These are phyloP conservation scores for Paramecium caudatum DNA, from an alignment of 73 alveolate genomes.

Conservation along the genomic window DNA sequence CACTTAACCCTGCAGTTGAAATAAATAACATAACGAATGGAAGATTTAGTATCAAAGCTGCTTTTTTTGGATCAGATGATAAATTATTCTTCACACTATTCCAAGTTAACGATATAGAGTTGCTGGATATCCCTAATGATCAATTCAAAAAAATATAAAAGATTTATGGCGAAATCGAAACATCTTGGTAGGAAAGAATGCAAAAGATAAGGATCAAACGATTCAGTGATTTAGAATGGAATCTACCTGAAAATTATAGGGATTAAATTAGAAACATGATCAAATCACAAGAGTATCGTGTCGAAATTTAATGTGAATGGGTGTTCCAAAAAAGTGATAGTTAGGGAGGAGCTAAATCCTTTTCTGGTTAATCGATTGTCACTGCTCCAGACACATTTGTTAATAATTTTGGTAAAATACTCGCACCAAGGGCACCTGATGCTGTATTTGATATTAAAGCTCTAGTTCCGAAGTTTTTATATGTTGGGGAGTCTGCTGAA, in stretches of 20 bases:
- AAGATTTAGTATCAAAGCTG: slow-evolving; percentile 54
- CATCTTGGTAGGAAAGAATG: slow-evolving; percentile 72
- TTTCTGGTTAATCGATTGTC: slow-evolving; percentile 21
- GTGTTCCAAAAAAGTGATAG: slow-evolving; percentile 44
- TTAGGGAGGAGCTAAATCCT: slow-evolving; percentile 55
- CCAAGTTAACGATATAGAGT: slow-evolving; percentile 69
- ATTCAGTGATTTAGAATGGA: slow-evolving; percentile 69
- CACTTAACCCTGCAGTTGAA: slow-evolving; percentile 94
- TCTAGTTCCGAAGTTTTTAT: slow-evolving; percentile 45
- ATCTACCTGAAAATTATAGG: slow-evolving; percentile 70
- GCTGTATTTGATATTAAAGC: slow-evolving; percentile 63
- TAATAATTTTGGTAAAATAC: slow-evolving; percentile 59
- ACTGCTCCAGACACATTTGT: slow-evolving; percentile 65
- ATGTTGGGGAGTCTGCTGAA: slow-evolving; percentile 63
- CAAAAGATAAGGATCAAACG: slow-evolving; percentile 48
- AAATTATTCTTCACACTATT: slow-evolving; percentile 60
- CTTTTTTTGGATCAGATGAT: slow-evolving; percentile 52
- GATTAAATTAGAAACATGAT: slow-evolving; percentile 65
- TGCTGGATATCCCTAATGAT: slow-evolving; percentile 62
- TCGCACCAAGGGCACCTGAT: slow-evolving; percentile 67
- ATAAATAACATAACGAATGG: slow-evolving; percentile 87
- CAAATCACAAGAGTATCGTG: slow-evolving; percentile 40
- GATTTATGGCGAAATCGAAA: slow-evolving; percentile 66
- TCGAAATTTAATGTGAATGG: slow-evolving; percentile 60
- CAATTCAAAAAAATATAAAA: slow-evolving; percentile 32